phyloP scores from a whole-genome alignment of 129 eudicot species.

The Saposhnikovia divaricata region DNA sequence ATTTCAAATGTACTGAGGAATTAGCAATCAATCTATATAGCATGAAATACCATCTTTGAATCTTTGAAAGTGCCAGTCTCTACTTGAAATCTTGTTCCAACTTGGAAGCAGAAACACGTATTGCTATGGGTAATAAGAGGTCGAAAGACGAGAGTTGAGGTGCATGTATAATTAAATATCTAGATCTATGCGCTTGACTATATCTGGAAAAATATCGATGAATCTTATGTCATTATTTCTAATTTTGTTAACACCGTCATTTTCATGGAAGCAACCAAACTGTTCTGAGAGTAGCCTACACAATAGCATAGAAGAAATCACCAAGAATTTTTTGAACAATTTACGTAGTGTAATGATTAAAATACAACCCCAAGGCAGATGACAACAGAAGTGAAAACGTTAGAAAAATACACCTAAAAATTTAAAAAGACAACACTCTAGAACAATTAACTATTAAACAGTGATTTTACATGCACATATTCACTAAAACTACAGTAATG shows the following conservation, averaged over 20 bases:
- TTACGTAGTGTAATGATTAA: not conserved
- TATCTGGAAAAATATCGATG: no score
- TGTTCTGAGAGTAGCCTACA: not conserved
- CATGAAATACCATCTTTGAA: not conserved
- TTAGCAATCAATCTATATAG: not conserved
- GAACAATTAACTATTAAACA: not conserved
- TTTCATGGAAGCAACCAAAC: not conserved
- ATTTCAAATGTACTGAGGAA: not conserved
- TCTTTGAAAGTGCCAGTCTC: not conserved
- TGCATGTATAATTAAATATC: not conserved
- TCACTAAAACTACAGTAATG: not conserved
- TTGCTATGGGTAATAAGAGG: not conserved
- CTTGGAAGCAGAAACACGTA: not conserved
- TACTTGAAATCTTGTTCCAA: not conserved
- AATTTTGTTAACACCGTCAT: not conserved
- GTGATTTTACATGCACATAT: conserved; percentile 4
- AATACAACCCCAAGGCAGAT: not conserved
- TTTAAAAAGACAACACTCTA: conserved; percentile 1
- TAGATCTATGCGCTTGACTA: no score
- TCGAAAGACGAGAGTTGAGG: not conserved
- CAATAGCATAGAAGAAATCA: not conserved
- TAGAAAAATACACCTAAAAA: not conserved
- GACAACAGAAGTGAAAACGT: no score
- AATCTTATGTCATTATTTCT: not conserved
- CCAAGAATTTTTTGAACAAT: not conserved